Percentiles rank a stretch among this genome's conserved stretches.
Conservation (phyloP, 2,329 filamentous ascomycete species). For the Fusarium nisikadoi region DNA sequence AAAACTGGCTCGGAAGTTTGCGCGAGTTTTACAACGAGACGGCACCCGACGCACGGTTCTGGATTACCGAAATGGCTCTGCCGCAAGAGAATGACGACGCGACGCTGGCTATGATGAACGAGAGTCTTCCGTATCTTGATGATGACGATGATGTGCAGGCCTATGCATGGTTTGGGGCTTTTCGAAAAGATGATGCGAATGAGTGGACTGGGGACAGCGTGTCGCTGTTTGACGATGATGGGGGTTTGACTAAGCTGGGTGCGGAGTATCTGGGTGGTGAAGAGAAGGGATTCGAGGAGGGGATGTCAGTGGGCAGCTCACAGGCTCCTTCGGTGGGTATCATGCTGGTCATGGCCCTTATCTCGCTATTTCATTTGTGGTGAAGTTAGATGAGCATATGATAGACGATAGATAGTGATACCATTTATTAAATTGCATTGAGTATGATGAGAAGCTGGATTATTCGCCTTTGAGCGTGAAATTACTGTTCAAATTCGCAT, state of each 20-base stretch:
- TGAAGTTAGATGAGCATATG: background rate
- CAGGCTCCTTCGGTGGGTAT: background rate
- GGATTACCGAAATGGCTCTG: slow-evolving; percentile 56
- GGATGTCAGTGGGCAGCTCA: slow-evolving; percentile 34
- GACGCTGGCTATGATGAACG: slow-evolving; percentile 54
- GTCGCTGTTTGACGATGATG: slow-evolving; percentile 50
- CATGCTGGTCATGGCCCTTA: background rate
- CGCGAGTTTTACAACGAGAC: slow-evolving; percentile 50
- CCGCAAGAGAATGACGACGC: slow-evolving; percentile 48
- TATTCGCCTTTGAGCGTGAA: rapidly evolving
- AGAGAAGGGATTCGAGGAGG: slow-evolving; percentile 51
- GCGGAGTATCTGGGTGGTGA: slow-evolving; percentile 54
- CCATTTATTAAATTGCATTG: background rate
- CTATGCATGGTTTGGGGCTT: slow-evolving; percentile 57
- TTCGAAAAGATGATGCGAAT: slow-evolving; percentile 52
- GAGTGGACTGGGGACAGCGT: slow-evolving; percentile 54
- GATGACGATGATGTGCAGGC: slow-evolving; percentile 47
- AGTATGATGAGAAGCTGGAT: background rate
- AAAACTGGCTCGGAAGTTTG: slow-evolving; percentile 50
- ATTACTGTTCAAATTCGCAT: background rate
- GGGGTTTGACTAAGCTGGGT: slow-evolving; percentile 52
- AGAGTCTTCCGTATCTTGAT: slow-evolving; percentile 52
- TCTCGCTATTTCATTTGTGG: background rate
- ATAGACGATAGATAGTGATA: slow-evolving; percentile 21
- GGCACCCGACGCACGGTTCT: slow-evolving; percentile 41